Evolutionary conservation across 2,329 filamentous ascomycete genomes (phyloP), one percentile per base, ranked within the genome.

Genomic region (Hypoxylon sp.): DNA sequence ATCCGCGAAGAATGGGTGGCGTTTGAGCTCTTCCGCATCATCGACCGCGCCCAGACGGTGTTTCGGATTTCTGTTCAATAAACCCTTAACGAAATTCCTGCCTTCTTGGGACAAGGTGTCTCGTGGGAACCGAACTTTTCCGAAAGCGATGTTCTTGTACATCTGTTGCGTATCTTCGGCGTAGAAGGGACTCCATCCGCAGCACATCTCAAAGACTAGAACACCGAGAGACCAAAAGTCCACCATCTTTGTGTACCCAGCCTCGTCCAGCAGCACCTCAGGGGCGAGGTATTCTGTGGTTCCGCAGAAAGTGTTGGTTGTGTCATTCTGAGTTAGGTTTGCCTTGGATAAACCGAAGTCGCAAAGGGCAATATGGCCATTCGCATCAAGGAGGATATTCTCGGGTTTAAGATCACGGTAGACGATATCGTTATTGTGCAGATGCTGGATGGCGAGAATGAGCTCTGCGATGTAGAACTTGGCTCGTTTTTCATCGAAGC

Each of bases 111-210:
- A 97, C 21, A 99, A 78, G 1, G 94, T 96, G 71, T 99, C 94
- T 60, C 92, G 84, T 5, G 94, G 94, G 71, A 99, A 99, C 55
- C 94, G 83, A 50, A 99, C 94, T 71, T 99, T 99, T 69, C 94
- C 94, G 68, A 99, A 99, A 0, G 94, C 94, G 69, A 99, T 99
- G 76, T 99, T 99, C 79, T 99, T 99, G 79, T 99, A 99, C 94
- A 99, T 99, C 72, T 99, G 94, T 73, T 99, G 94, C 0, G 94
- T 99, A 68, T 99, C 94, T 68, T 99, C 94, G 48, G 94, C 94
- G 65, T 97, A 99, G 75, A 99, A 99, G 0, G 94, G 94, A 66
- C 91, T 97, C 94, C 94, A 99, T 23, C 94, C 94, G 66, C 94
- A 99, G 77, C 94, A 99, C 94, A 99, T 99, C 73, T 99, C 94